Evolutionary conservation across 257 asterid genomes (phyloP).

Genomic region (Mitragyna speciosa): DNA sequence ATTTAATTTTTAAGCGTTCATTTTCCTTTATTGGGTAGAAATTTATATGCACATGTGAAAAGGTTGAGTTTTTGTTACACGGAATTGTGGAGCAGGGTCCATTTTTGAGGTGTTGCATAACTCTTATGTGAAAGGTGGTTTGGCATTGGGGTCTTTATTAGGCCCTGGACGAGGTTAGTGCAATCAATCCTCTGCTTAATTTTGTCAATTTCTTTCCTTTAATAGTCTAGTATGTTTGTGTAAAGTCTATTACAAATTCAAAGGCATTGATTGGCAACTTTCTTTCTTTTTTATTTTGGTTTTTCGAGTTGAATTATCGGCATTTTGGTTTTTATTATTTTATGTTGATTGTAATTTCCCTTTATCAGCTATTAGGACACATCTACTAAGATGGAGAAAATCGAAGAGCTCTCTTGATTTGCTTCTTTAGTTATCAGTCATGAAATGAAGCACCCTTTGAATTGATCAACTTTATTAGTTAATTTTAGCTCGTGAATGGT

Average conservation of each 20-base stretch:
- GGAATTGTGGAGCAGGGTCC: constrained; percentile 42
- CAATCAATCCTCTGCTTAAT: not conserved
- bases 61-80: not conserved
- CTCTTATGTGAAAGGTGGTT: constrained; percentile 83
- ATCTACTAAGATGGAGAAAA: not conserved
- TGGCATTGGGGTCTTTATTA: constrained; percentile 83
- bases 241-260: no score
- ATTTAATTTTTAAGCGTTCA: no score
- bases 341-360: not conserved
- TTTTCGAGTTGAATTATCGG: no score
- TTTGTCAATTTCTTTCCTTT: not conserved
- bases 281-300: not conserved
- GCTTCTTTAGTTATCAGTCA: no score
- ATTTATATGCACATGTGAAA: no score
- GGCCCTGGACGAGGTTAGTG: constrained; percentile 98
- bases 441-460: not conserved
- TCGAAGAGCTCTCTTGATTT: not conserved
- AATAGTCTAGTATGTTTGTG: no score
- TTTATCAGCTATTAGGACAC: not conserved
- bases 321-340: not conserved
- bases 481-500: not conserved
- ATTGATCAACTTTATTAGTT: not conserved
- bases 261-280: not conserved
- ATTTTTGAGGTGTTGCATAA: constrained; percentile 71
- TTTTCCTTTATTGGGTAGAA: no score